These are phyloP conservation scores for Malus sieversii DNA, from an alignment of 306 rosid genomes.

Conservation along the genomic window DNA sequence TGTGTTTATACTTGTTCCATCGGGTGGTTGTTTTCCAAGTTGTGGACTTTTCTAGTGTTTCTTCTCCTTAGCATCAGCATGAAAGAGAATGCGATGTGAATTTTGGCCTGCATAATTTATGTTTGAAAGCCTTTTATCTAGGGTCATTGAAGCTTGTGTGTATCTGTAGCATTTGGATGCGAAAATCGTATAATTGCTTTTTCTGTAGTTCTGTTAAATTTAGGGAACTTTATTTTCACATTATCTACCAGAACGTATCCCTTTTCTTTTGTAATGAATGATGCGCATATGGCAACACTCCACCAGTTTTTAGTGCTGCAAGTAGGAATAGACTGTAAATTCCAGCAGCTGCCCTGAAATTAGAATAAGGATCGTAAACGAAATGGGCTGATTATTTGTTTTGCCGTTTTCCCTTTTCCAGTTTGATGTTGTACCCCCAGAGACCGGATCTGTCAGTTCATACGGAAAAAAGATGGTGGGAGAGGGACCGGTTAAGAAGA, in stretches of 20 bases:
- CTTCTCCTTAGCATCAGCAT: background rate
- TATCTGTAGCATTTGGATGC: no score
- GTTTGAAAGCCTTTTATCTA: no score
- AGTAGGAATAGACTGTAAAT: background rate
- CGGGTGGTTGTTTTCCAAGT: background rate
- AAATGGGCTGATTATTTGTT: slow-evolving; percentile 2
- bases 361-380: background rate
- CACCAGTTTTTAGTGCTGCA: background rate
- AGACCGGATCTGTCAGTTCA: slow-evolving; percentile 77
- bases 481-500: slow-evolving; percentile 65
- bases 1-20: background rate
- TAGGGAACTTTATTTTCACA: no score
- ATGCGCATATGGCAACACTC: background rate
- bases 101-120: background rate
- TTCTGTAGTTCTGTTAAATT: no score
- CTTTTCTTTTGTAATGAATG: background rate
- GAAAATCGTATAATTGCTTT: no score
- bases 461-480: slow-evolving; percentile 47
- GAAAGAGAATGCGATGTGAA: background rate
- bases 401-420: slow-evolving; percentile 18
- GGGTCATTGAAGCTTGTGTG: no score
- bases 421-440: slow-evolving; percentile 98
- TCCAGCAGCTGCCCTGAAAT: background rate
- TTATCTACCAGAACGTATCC: no score
- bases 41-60: background rate